Base-by-base conservation (phyloP, 2,329 filamentous ascomycete genomes). In the Cadophora sp. region DNA sequence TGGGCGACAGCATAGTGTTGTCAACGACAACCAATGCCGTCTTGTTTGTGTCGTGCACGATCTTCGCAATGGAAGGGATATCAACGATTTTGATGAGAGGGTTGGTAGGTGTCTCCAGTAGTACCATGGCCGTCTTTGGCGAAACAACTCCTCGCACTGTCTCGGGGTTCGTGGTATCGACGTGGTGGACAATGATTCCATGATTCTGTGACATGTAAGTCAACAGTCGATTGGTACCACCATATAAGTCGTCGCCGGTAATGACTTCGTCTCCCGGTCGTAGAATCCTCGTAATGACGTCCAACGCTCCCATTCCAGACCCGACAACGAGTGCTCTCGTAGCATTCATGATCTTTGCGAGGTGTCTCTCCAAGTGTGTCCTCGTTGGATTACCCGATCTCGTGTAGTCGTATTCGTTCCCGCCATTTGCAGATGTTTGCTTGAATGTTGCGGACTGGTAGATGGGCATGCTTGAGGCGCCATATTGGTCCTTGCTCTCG, bases 371-470 rank as follows among this genome's bases (percentile, higher is more conserved):
- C 70, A 99, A 88, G 77, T 99, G 96, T 41, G 95, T 97, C 72
- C 96, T 89, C 66, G 96, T 99, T 20, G 96, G 96, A 79, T 99
- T 99, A 65, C 96, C 96, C 43, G 94, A 98, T 69, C 96, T 92
- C 68, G 96, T 98, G 83, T 99, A 99, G 83, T 99, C 96, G 81
- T 98, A 99, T 80, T 98, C 94, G 76, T 87, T 84, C 68, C 93
- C 93, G 67, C 92, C 93, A 55, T 81, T 85, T 70, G 91, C 91
- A 20, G 91, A 93, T 24, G 87, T 87, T 81, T 98, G 96, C 82
- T 99, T 99, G 85, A 99, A 99, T 45, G 96, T 99, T 59, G 96
- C 96, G 59, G 93, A 97, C 86, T 97, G 96, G 81, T 99, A 99
- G 77, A 99, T 98, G 63, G 96, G 96, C 75, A 97, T 91, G 80